phyloP scores from a whole-genome alignment of 108 stramenopile species.

The Nannochloropsis oceanica region DNA sequence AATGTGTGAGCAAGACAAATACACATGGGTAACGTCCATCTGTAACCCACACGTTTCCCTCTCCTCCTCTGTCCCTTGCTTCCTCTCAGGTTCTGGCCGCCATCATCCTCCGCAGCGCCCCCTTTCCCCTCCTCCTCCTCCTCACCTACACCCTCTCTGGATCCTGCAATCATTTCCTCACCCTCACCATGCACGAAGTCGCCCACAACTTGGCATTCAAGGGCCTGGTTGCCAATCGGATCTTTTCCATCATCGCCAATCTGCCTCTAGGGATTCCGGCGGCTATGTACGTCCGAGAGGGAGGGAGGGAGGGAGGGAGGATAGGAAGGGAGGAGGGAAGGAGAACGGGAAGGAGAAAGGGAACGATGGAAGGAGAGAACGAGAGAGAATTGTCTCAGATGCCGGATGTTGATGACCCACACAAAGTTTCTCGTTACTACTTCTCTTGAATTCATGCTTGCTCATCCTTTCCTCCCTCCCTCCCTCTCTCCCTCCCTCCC shows the following conservation, averaged over 20 bases:
- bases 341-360: neutral
- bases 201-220: slow-evolving; percentile 72
- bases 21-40: neutral
- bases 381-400: no score
- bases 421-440: no score
- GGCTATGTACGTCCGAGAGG: slow-evolving; percentile 15
- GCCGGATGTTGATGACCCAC: no score
- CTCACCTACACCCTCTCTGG: slow-evolving; percentile 53
- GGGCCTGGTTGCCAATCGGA: slow-evolving; percentile 46
- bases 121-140: slow-evolving; percentile 30
- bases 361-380: neutral
- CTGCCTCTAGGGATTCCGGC: slow-evolving; percentile 66
- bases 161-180: slow-evolving; percentile 62
- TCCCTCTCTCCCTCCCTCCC: neutral
- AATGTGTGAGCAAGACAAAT: no score
- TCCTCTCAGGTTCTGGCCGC: slow-evolving; percentile 32
- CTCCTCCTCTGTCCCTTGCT: neutral
- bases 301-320: neutral
- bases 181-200: slow-evolving; percentile 74
- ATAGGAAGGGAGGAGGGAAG: neutral
- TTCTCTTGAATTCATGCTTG: neutral
- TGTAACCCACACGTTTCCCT: slow-evolving; percentile 6
- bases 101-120: neutral
- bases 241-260: slow-evolving; percentile 67
- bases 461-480: no score